Conservation (phyloP, 805 yeast species). For the Suhomyces faveliae region DNA sequence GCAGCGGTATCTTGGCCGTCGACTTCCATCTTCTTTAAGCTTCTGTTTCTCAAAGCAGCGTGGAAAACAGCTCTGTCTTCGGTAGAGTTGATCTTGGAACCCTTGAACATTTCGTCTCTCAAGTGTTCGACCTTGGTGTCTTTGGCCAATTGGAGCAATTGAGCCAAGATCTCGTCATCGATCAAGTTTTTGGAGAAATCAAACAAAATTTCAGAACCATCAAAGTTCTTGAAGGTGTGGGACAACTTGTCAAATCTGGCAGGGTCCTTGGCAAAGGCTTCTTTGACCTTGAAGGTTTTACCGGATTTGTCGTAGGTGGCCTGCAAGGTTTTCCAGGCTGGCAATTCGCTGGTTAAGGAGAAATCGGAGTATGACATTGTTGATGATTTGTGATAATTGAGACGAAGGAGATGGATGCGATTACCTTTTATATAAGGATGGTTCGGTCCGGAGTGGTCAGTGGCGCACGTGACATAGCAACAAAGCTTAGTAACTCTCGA, state of each 20-base stretch:
- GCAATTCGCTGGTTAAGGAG: constrained; percentile 65
- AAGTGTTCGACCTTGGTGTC: constrained; percentile 85
- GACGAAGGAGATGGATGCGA: no score
- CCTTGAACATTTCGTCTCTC: constrained; percentile 89
- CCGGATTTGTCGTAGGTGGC: constrained; percentile 66
- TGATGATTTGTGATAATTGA: no score
- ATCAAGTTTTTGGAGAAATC: constrained; percentile 95
- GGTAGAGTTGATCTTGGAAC: constrained; percentile 92
- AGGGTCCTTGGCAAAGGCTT: constrained; percentile 74
- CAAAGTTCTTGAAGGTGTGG: constrained; percentile 77
- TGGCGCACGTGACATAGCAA: no score
- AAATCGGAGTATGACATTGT: constrained; percentile 30
- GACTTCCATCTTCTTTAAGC: constrained; percentile 78
- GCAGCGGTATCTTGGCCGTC: constrained; percentile 89
- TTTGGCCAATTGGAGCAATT: constrained; percentile 76
- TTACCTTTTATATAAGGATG: no score
- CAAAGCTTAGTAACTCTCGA: no score
- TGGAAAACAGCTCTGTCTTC: constrained; percentile 97
- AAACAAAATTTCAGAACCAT: constrained; percentile 84
- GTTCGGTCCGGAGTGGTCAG: constrained; percentile 5
- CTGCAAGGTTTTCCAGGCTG: constrained; percentile 83
- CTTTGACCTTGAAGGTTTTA: constrained; percentile 67
- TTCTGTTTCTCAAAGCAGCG: constrained; percentile 92
- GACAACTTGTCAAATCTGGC: constrained; percentile 74
- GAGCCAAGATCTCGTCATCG: constrained; percentile 72